A percentile compares a stretch with the other conserved stretches of the same genome.
Evolutionary conservation across 75 land plant genomes (phyloP).

Genomic region (Selaginella moellendorffii): DNA sequence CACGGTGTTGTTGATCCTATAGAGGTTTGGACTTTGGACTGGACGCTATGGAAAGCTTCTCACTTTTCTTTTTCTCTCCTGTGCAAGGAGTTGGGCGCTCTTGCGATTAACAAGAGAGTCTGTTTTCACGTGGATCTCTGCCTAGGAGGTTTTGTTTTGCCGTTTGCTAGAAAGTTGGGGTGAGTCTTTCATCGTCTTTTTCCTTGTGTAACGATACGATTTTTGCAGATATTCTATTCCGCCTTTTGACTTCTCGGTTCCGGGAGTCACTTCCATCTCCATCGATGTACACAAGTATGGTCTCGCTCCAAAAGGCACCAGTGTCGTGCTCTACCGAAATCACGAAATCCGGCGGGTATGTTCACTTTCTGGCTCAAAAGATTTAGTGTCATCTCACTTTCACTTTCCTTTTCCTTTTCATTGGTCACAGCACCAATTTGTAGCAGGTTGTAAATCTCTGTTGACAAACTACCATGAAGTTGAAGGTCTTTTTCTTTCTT

Average conservation of each 20-base stretch:
- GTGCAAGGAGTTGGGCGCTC: constrained; percentile 66
- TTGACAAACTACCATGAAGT: too few species aligned
- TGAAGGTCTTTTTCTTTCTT: neutral
- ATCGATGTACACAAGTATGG: constrained; percentile 97
- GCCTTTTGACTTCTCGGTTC: constrained; percentile 82
- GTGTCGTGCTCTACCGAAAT: constrained; percentile 83
- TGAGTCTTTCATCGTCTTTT: too few species aligned
- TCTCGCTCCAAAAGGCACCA: constrained; percentile 91
- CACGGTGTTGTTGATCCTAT: constrained; percentile 96
- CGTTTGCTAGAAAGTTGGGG: constrained; percentile 97
- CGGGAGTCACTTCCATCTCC: constrained; percentile 91
- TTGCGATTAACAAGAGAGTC: constrained; percentile 44
- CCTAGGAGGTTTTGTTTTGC: constrained; percentile 95
- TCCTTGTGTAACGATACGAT: too few species aligned
- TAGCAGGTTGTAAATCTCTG: constrained; percentile 49
- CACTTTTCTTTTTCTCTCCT: too few species aligned
- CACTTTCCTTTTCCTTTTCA: neutral
- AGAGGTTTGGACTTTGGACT: constrained; percentile 32
- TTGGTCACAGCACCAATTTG: constrained; percentile 76
- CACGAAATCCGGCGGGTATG: constrained; percentile 81
- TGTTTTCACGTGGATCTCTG: constrained; percentile 96
- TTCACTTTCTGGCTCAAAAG: neutral
- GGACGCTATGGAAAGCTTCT: too few species aligned
- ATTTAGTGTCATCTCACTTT: neutral
- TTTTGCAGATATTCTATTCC: constrained; percentile 71